Percentiles rank a stretch among this genome's conserved stretches.
Evolutionary conservation across 345 rosid species (phyloP).

Genomic region (Bretschneidera sinensis): DNA sequence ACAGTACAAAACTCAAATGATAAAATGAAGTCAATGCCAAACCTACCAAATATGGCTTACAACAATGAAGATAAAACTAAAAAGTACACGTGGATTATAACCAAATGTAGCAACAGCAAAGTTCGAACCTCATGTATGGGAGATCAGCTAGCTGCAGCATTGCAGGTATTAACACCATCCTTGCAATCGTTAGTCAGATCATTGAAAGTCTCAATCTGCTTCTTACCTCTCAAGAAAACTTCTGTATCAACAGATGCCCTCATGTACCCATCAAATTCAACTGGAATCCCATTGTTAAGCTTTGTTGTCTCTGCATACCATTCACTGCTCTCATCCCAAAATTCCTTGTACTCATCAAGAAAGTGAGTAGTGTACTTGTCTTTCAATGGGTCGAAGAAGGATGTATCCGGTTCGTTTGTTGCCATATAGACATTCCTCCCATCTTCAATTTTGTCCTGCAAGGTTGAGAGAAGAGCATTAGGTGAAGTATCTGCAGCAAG

Average conservation of each 20-base stretch:
- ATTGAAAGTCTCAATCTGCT: conserved; percentile 87
- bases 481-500: conserved; percentile 76
- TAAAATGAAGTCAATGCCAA: conserved; percentile 10
- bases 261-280: conserved; percentile 93
- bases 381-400: conserved; percentile 71
- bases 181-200: conserved; percentile 90
- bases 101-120: not conserved
- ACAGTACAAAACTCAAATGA: not conserved
- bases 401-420: conserved; percentile 65
- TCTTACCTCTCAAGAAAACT: conserved; percentile 92
- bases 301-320: conserved; percentile 84
- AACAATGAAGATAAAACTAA: not conserved
- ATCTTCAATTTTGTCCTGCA: conserved; percentile 66
- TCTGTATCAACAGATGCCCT: conserved; percentile 82
- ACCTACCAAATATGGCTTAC: conserved; percentile 15
- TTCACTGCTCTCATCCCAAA: conserved; percentile 82
- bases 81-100: conserved; percentile 14
- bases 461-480: conserved; percentile 50
- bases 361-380: conserved; percentile 81
- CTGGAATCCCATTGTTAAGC: conserved; percentile 77
- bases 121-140: conserved; percentile 7
- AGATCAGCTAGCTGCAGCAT: conserved; percentile 49
- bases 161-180: conserved; percentile 84
- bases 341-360: conserved; percentile 75
- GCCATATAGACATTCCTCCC: conserved; percentile 81